Evolutionary conservation across 2,329 filamentous ascomycete genomes (phyloP), one percentile per base, ranked within the genome.

Genomic region (Colletotrichum chrysophilum): DNA sequence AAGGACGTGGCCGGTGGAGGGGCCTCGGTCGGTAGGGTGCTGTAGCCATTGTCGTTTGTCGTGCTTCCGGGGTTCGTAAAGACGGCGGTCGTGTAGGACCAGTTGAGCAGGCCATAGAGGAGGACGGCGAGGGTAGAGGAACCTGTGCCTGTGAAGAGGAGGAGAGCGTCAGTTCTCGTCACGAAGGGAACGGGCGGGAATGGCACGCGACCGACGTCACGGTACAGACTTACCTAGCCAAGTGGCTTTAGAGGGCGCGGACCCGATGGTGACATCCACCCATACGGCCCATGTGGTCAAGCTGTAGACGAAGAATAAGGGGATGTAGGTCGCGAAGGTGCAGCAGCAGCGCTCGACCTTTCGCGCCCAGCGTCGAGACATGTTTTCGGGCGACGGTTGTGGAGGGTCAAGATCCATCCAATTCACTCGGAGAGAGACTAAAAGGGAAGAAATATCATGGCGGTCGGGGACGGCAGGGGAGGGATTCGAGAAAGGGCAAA

Each of bases 281-380:
- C 94, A 98, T n/a, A 94, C 91, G 4, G 95, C 96, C 97, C 97
- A 99, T 13, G 94, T 94, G n/a, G 95, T 96, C 79, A 98, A 85
- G 71, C 94, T 91, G 82, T 98, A 98, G 74, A 98, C 95, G 82
- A 98, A 98, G 32, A 88, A 88, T 21, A 98, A 89, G n/a, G 96
- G 96, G 79, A 98, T 95, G 84, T 96, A 98, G 30, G 92, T 94
- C 69, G 94, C 89, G 76, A 92, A 91, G 58, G 89, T 87, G 87
- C 96, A 98, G 88, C 96, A 98, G 81, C 91, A 93, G 66, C 96
- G 94, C 89, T 98, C 96, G 80, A 94, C 70, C 83, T 90, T 91
- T 78, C 94, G 90, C 65, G 91, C 93, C 88, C 91, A 94, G 81
- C 91, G 89, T 80, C 90, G 90, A 82, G 88, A 85, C 89, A 92